Base-by-base conservation (phyloP, 75 land plant genomes). In the Picea glauca region DNA sequence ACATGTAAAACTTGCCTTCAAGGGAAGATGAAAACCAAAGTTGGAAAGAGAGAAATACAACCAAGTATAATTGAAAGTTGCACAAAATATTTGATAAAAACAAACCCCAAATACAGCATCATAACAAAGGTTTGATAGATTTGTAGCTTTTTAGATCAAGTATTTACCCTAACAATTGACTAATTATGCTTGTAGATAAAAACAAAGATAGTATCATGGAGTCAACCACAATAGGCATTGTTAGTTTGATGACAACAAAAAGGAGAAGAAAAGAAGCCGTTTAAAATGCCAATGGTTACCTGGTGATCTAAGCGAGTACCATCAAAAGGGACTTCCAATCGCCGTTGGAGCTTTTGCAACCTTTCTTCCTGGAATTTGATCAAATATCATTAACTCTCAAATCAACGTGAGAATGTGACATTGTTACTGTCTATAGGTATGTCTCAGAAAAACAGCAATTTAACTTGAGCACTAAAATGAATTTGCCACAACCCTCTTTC, bases 311-410 rank as follows among this genome's bases (percentile, higher is more conserved):
- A 15, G 31, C 76, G 78, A 74, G 98, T 77, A 43, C 95, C 90
- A 85, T 96, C 98, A 82, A 94, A 96, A 4, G 95, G 89, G 63
- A 94, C 84, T 83, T 81, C 86, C 81, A 96, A 83, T 63, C 95
- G 90, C 54, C 83, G 76, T 78, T 87, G 90, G 58, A 96, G 81
- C 78, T 80, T 75, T 58, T 76, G 83, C 33, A 96, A 86, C 73
- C 99, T 89, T 78, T 79, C 93, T 87, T 94, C 95, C 95, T 96
- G 76, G 30, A 23, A 74, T 30, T 35, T 35, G 20, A 66, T 66
- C 43, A 66, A 20, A 66, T 6, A 66, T 31, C 38, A 66, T 33
- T 35, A 66, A 66, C 20, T 66, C 20, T 33, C n/a, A 17, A 66
- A 66, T 5, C 18, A 35, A 65, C 6, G 7, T 26, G 18, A 32